Percentiles rank a stretch among this genome's conserved stretches.
Conservation (phyloP, 768 basidiomycete species). For the Mycena haematopus region DNA sequence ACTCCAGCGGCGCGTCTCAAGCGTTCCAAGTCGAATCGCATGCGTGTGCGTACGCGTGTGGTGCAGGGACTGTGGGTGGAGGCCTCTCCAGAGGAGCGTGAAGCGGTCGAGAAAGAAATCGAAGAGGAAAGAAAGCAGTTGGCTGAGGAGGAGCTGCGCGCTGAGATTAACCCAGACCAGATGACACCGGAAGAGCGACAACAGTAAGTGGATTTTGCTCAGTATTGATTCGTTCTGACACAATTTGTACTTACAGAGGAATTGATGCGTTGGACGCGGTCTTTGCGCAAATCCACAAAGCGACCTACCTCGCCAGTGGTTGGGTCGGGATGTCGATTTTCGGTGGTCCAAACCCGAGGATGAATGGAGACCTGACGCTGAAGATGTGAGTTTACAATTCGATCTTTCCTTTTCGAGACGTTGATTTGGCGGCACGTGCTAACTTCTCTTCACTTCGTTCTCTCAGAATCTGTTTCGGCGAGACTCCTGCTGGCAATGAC, state of each 20-base stretch:
- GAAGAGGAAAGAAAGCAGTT: not conserved
- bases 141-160: not conserved
- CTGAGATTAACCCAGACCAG: not conserved
- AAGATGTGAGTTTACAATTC: conserved; percentile 16
- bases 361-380: not conserved
- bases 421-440: not conserved
- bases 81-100: not conserved
- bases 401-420: not conserved
- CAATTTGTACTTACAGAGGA: no score
- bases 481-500: not conserved
- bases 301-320: not conserved
- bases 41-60: conserved; percentile 3
- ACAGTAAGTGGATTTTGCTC: not conserved
- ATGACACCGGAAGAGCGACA: not conserved
- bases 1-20: not conserved
- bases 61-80: not conserved
- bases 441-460: not conserved
- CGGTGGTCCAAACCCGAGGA: conserved; percentile 6
- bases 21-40: not conserved
- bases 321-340: conserved; percentile 6
- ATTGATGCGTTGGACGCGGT: not conserved
- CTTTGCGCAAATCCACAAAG: not conserved
- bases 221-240: not conserved
- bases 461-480: not conserved
- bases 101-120: not conserved